These are phyloP conservation scores for Candida morakotiae DNA, from an alignment of 805 yeast genomes.

Conservation along the genomic window DNA sequence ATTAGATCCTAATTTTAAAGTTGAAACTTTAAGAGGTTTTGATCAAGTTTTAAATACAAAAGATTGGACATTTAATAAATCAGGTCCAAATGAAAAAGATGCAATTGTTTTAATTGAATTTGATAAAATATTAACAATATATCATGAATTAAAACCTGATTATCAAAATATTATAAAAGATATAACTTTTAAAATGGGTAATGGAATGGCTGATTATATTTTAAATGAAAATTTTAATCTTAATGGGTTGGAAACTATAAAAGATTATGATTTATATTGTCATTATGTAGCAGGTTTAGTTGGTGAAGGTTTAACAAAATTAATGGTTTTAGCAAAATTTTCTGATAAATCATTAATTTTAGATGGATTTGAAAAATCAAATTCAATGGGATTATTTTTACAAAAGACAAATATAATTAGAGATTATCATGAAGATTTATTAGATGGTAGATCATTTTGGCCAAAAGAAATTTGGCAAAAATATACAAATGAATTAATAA, in stretches of 20 bases:
- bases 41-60: constrained; percentile 54
- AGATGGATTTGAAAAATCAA: constrained; percentile 55
- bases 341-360: constrained; percentile 48
- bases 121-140: constrained; percentile 64
- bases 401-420: constrained; percentile 96
- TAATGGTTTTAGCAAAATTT: constrained; percentile 73
- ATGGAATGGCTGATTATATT: constrained; percentile 96
- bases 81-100: constrained; percentile 75
- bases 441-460: constrained; percentile 93
- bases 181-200: constrained; percentile 84
- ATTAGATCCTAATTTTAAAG: constrained; percentile 62
- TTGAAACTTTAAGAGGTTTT: constrained; percentile 71
- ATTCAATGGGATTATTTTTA: constrained; percentile 90
- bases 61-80: constrained; percentile 82
- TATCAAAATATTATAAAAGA: constrained; percentile 77
- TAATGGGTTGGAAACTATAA: constrained; percentile 72
- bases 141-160: constrained; percentile 63
- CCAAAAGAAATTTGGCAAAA: constrained; percentile 91
- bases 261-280: constrained; percentile 88
- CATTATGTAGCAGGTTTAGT: constrained; percentile 97
- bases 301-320: constrained; percentile 89
- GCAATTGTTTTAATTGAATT: constrained; percentile 78
- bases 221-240: constrained; percentile 71
- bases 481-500: constrained; percentile 61
- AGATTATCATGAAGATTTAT: constrained; percentile 88